Conservation (phyloP, 1,284 basidiomycete genomes). For the Boletus subluridellus region DNA sequence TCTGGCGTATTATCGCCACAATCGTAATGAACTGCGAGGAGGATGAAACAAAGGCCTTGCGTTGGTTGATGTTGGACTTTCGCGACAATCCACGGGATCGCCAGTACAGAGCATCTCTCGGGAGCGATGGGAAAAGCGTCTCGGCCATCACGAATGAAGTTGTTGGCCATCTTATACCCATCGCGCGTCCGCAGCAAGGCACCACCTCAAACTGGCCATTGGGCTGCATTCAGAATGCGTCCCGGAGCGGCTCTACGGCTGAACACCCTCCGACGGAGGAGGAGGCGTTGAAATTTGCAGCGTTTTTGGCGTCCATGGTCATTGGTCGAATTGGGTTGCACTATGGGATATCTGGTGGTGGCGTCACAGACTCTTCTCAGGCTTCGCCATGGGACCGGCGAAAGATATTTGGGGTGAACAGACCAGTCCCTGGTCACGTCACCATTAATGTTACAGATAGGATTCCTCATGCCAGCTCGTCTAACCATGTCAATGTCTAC, state of each 20-base stretch:
- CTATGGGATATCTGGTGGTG: slow-evolving; percentile 29
- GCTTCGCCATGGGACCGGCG: slow-evolving; percentile 23
- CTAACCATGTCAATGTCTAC: slow-evolving; percentile 11
- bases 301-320: slow-evolving; percentile 42
- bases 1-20: slow-evolving; percentile 58
- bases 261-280: slow-evolving; percentile 40
- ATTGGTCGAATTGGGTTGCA: slow-evolving; percentile 34
- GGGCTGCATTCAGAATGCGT: slow-evolving; percentile 14
- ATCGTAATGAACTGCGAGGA: slow-evolving; percentile 33
- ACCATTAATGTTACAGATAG: neutral
- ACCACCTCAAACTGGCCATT: slow-evolving; percentile 16
- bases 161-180: slow-evolving; percentile 47
- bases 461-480: neutral
- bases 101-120: slow-evolving; percentile 32
- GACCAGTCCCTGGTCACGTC: neutral
- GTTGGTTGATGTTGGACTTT: slow-evolving; percentile 38
- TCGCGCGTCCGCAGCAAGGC: slow-evolving; percentile 40
- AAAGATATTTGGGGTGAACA: slow-evolving; percentile 13
- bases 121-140: slow-evolving; percentile 32
- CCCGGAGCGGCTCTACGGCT: slow-evolving; percentile 3
- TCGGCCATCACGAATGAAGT: slow-evolving; percentile 43
- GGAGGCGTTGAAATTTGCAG: slow-evolving; percentile 50
- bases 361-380: neutral
- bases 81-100: slow-evolving; percentile 36
- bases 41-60: slow-evolving; percentile 22